Evolutionary conservation across 2,329 filamentous ascomycete species (phyloP).

Genomic region (Fusarium nematophilum): DNA sequence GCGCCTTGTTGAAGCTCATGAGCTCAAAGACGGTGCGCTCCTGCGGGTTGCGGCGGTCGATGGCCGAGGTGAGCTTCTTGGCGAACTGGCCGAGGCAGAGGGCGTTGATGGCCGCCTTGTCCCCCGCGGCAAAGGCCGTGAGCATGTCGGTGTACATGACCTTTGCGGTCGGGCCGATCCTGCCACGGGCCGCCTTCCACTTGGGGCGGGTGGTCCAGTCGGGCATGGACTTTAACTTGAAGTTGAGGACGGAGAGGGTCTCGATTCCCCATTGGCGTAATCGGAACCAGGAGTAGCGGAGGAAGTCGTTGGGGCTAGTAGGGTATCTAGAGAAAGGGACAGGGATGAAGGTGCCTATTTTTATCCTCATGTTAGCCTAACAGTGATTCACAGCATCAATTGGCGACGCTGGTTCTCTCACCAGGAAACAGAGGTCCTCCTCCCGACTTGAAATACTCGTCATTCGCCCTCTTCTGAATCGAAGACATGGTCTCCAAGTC

Average conservation of each 20-base stretch:
- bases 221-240: conserved; percentile 60
- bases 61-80: conserved; percentile 61
- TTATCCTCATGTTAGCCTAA: conserved; percentile 3
- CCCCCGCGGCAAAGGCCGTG: conserved; percentile 68
- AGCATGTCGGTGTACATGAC: conserved; percentile 71
- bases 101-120: conserved; percentile 60
- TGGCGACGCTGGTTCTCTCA: conserved; percentile 25
- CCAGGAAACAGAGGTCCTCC: conserved; percentile 50
- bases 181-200: conserved; percentile 56
- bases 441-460: conserved; percentile 49
- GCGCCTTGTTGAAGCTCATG: conserved; percentile 58
- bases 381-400: conserved; percentile 7
- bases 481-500: conserved; percentile 46
- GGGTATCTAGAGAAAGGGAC: conserved; percentile 53
- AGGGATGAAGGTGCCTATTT: conserved; percentile 60
- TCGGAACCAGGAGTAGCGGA: conserved; percentile 53
- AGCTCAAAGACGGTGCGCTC: conserved; percentile 66
- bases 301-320: conserved; percentile 41
- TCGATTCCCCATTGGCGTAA: conserved; percentile 51
- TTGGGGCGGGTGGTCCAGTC: conserved; percentile 53
- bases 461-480: conserved; percentile 46
- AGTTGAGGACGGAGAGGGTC: conserved; percentile 48
- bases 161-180: conserved; percentile 64
- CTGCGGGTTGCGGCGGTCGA: conserved; percentile 61
- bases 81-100: conserved; percentile 67